Conservation (phyloP, 495 filamentous ascomycete genomes). For the Talaromyces trachyspermus region DNA sequence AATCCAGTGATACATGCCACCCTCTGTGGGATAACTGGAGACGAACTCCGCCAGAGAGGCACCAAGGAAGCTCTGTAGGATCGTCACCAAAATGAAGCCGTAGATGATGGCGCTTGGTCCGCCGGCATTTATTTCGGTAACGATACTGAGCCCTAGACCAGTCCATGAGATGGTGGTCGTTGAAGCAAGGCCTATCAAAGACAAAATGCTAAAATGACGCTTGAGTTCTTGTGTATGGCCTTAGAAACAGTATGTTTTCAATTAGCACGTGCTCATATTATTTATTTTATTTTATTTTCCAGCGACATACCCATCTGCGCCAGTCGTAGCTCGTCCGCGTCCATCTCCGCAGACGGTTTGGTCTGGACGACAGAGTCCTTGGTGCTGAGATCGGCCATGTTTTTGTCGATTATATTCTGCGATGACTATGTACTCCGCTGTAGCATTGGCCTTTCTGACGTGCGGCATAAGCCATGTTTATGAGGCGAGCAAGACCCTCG, state of each 20-base stretch:
- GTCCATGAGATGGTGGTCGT: conserved; percentile 38
- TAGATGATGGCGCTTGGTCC: conserved; percentile 36
- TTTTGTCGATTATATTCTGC: no score
- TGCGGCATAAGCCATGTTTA: no score
- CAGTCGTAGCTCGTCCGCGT: conserved; percentile 33
- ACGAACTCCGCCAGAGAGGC: conserved; percentile 50
- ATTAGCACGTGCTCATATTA: neutral
- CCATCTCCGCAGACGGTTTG: neutral
- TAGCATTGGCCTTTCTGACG: no score
- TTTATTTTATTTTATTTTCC: neutral
- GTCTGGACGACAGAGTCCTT: neutral
- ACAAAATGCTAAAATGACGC: conserved; percentile 33
- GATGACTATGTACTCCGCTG: no score
- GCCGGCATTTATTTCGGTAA: conserved; percentile 32
- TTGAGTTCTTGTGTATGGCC: conserved; percentile 35
- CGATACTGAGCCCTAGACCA: conserved; percentile 33
- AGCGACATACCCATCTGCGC: conserved; percentile 32
- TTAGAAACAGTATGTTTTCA: conserved; percentile 6
- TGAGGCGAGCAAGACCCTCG: no score
- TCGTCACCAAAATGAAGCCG: conserved; percentile 39
- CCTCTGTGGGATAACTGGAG: conserved; percentile 42
- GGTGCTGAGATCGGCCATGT: neutral
- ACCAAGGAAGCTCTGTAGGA: conserved; percentile 40
- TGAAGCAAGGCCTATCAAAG: conserved; percentile 31
- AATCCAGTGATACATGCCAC: conserved; percentile 51